Conservation (phyloP, 176 grass and related monocot genomes). For the Aegilops speltoides region DNA sequence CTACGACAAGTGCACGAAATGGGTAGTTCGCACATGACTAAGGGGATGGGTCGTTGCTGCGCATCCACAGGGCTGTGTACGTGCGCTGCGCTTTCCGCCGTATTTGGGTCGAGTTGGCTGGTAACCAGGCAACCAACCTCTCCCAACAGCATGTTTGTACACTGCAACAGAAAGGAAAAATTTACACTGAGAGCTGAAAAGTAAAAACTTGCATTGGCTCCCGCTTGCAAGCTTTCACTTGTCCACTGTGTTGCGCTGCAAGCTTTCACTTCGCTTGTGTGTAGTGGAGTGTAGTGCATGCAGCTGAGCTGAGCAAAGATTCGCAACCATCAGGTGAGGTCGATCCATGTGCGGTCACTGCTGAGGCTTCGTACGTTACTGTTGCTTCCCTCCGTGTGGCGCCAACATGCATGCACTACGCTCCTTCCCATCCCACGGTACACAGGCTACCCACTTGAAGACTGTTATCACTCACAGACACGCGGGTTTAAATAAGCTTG, state of each 20-base stretch:
- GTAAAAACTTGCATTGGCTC: background rate
- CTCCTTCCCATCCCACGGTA: background rate
- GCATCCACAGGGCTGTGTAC: background rate
- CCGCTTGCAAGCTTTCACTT: background rate
- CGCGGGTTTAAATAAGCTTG: background rate
- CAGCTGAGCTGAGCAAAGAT: conserved; percentile 1
- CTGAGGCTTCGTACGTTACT: conserved; percentile 3
- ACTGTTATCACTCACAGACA: background rate
- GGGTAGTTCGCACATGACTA: background rate
- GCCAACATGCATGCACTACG: background rate
- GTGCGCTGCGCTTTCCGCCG: background rate
- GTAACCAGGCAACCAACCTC: too few relatives aligned
- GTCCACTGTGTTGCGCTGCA: too few relatives aligned
- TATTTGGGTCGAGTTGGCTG: background rate
- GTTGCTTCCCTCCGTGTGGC: background rate
- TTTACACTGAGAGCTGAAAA: background rate
- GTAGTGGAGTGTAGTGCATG: background rate
- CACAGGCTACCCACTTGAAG: background rate
- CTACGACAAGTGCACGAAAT: conserved; percentile 17
- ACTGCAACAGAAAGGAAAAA: too few relatives aligned
- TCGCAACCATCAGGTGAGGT: background rate
- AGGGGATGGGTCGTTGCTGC: background rate
- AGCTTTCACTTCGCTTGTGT: too few relatives aligned
- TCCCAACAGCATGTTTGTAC: too few relatives aligned
- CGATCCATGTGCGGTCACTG: conserved; percentile 14